Percentiles rank a stretch among this genome's conserved stretches.
phyloP scores from a whole-genome alignment of 164 flowering plant genomes.

The Platanus orientalis region DNA sequence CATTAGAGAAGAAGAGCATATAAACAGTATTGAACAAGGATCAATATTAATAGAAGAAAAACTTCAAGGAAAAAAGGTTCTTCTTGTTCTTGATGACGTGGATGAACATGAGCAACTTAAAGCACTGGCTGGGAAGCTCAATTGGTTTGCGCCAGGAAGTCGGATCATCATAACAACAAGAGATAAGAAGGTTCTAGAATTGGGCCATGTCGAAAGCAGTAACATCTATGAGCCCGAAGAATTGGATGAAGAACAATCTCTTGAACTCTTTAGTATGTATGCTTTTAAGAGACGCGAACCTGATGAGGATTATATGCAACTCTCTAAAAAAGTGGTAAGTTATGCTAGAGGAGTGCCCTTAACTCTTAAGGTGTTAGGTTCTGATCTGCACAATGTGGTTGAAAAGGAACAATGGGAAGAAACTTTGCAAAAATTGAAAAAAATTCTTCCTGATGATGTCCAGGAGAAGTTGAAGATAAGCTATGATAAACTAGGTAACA shows the following conservation, averaged over 20 bases:
- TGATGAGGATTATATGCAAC: too few species aligned
- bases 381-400: too few species aligned
- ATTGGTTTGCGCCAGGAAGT: conserved; percentile 23
- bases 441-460: too few species aligned
- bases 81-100: conserved; percentile 31
- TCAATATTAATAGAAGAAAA: not conserved
- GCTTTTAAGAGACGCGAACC: too few species aligned
- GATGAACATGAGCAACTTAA: conserved; percentile 9
- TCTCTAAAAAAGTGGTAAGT: too few species aligned
- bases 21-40: conserved; percentile 2
- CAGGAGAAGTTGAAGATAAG: too few species aligned
- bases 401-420: too few species aligned
- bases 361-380: too few species aligned
- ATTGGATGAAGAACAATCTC: not conserved
- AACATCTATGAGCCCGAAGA: not conserved
- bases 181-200: not conserved
- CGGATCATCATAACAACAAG: conserved; percentile 18
- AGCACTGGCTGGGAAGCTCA: conserved; percentile 4
- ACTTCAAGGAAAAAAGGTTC: conserved; percentile 1
- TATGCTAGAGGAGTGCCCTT: too few species aligned
- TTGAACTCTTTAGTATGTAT: conserved; percentile 4
- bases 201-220: not conserved
- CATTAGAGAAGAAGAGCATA: not conserved
- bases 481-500: too few species aligned
- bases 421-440: too few species aligned